Conservation (phyloP, 106 monocot species). For the Agapanthus africanus region DNA sequence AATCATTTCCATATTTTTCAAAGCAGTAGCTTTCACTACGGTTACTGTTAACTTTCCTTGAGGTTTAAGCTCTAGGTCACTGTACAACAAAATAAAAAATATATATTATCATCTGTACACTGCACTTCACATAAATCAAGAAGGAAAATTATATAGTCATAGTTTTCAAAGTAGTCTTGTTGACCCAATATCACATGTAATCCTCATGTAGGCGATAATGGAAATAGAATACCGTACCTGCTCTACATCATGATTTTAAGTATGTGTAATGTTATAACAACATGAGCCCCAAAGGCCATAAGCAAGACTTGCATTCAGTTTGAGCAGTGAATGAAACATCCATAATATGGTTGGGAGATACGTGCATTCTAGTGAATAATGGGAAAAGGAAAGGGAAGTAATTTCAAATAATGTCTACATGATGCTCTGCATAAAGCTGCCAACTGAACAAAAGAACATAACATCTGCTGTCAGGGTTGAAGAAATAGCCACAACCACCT, state of each 20-base stretch:
- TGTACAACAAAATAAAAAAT: constrained; percentile 22
- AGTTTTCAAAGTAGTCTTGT: not conserved
- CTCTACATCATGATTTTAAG: too few relatives aligned
- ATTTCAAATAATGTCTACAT: too few relatives aligned
- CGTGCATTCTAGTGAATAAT: not conserved
- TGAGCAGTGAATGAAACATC: not conserved
- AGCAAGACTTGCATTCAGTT: not conserved
- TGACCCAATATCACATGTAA: not conserved
- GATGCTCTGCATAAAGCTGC: too few relatives aligned
- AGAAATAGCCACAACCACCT: too few relatives aligned
- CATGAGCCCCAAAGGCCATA: not conserved
- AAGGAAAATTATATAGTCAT: not conserved
- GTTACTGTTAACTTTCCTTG: constrained; percentile 66
- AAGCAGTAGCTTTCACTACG: constrained; percentile 62
- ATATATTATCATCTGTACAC: not conserved
- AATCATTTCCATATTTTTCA: constrained; percentile 87
- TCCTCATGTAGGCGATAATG: not conserved
- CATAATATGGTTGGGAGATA: not conserved
- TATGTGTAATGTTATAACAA: not conserved
- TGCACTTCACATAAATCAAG: not conserved
- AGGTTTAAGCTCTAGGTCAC: constrained; percentile 96
- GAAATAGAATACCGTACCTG: not conserved
- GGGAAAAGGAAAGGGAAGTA: not conserved
- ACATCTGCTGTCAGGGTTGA: too few relatives aligned
- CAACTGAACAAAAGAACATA: too few relatives aligned